These are phyloP conservation scores for Mortierella sp. DNA, from an alignment of 371 early-diverging fungal species.

Conservation along the genomic window DNA sequence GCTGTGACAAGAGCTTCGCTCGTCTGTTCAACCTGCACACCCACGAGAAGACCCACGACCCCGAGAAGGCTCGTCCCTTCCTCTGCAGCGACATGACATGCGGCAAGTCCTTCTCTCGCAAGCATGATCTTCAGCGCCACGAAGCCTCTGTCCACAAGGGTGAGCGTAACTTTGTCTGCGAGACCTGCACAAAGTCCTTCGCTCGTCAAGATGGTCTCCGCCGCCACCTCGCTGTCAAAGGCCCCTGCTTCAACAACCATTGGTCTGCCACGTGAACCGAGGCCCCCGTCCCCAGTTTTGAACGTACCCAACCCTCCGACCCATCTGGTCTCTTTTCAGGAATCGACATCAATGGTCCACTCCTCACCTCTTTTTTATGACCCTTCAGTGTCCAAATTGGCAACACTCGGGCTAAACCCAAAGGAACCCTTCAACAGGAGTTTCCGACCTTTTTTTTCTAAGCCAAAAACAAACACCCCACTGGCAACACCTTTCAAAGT, in stretches of 20 bases:
- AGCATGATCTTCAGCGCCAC: constrained; percentile 82
- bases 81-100: constrained; percentile 62
- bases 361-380: constrained; percentile 28
- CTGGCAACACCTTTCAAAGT: constrained; percentile 16
- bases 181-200: constrained; percentile 67
- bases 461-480: constrained; percentile 19
- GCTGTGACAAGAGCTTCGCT: constrained; percentile 69
- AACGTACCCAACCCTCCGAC: constrained; percentile 19
- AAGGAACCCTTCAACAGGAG: constrained; percentile 52
- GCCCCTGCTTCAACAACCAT: constrained; percentile 42
- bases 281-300: constrained; percentile 32
- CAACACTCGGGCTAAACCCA: background rate
- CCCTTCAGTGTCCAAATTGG: constrained; percentile 30
- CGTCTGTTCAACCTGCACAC: constrained; percentile 81
- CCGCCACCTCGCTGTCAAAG: constrained; percentile 57
- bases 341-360: constrained; percentile 19
- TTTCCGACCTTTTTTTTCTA: constrained; percentile 31
- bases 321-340: constrained; percentile 13
- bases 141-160: constrained; percentile 70
- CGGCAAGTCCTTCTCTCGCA: constrained; percentile 69
- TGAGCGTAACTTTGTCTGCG: constrained; percentile 68
- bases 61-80: constrained; percentile 69
- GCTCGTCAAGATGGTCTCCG: constrained; percentile 77
- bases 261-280: constrained; percentile 45
- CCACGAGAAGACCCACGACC: constrained; percentile 78